phyloP scores from a whole-genome alignment of 768 basidiomycete genomes.

The Filobasidium wieringae region DNA sequence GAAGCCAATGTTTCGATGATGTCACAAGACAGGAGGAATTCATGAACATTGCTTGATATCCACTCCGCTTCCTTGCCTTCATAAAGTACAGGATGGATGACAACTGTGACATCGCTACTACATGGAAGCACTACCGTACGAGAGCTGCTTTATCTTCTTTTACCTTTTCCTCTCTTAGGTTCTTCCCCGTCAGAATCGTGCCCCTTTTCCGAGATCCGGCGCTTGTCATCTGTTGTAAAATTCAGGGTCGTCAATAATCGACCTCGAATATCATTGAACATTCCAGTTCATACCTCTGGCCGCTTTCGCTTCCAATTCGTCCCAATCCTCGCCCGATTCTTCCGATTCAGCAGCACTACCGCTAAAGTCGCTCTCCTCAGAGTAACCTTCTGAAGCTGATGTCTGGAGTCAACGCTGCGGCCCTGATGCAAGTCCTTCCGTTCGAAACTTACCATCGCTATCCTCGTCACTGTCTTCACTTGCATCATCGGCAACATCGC shows the following conservation, averaged over 20 bases:
- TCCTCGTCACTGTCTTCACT: constrained; percentile 36
- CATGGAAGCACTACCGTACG: too few species aligned
- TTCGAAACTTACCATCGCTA: constrained; percentile 13
- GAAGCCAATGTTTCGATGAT: too few species aligned
- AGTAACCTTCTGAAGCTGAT: constrained; percentile 19
- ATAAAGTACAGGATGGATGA: too few species aligned
- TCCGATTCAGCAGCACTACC: constrained; percentile 29
- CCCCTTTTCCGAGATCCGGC: not conserved
- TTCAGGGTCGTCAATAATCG: not conserved
- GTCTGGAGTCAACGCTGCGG: not conserved
- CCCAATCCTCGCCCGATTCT: constrained; percentile 95
- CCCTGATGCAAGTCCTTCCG: not conserved
- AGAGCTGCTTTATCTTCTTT: not conserved
- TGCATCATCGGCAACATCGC: constrained; percentile 43
- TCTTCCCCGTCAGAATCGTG: not conserved
- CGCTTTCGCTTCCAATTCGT: constrained; percentile 82
- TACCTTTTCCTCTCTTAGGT: not conserved
- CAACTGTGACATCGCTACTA: too few species aligned
- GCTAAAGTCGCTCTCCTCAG: constrained; percentile 23
- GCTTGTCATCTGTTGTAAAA: not conserved
- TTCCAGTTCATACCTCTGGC: constrained; percentile 56
- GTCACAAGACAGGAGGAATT: too few species aligned
- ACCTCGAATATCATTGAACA: constrained; percentile 34
- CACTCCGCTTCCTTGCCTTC: too few species aligned
- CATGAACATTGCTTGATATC: too few species aligned